These are phyloP conservation scores for Fusarium denticulatum DNA, from an alignment of 2,329 filamentous ascomycete species.

Conservation along the genomic window DNA sequence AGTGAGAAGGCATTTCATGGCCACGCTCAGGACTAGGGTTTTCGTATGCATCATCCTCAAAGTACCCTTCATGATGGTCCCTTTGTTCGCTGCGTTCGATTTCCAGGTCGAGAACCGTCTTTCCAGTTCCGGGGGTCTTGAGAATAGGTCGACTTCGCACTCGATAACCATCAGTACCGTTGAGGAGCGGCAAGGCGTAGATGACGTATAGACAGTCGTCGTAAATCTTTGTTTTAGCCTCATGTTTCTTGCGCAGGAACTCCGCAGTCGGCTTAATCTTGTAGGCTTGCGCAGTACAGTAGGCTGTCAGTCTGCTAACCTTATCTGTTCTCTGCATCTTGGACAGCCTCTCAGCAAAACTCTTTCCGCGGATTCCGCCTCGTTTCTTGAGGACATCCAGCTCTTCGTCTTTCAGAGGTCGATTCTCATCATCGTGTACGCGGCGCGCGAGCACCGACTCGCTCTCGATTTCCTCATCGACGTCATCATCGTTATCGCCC, in stretches of 20 bases:
- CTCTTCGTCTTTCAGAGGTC: constrained; percentile 75
- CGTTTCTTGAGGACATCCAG: constrained; percentile 70
- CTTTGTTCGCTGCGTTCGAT: constrained; percentile 92
- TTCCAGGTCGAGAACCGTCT: constrained; percentile 91
- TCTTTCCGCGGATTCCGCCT: constrained; percentile 77
- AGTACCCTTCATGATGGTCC: constrained; percentile 92
- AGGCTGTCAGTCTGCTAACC: constrained; percentile 89
- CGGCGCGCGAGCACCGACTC: constrained; percentile 50
- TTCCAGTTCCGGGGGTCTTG: constrained; percentile 88
- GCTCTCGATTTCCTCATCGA: constrained; percentile 68
- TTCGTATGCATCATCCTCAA: constrained; percentile 74
- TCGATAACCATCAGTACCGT: constrained; percentile 86
- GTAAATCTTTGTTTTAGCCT: constrained; percentile 93
- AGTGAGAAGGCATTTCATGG: constrained; percentile 45
- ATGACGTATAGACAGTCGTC: constrained; percentile 97
- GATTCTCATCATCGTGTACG: constrained; percentile 67
- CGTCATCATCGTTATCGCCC: constrained; percentile 63
- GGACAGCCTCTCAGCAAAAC: constrained; percentile 90
- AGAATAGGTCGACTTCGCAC: constrained; percentile 90
- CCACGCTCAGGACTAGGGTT: constrained; percentile 47
- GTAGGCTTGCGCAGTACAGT: constrained; percentile 94
- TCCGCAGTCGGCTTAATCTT: constrained; percentile 88
- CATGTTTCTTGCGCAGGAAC: constrained; percentile 88
- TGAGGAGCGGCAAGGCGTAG: constrained; percentile 89
- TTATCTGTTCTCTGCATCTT: constrained; percentile 89